Evolutionary conservation across 2,329 filamentous ascomycete species (phyloP).

Genomic region (Colletotrichum gigasporum): DNA sequence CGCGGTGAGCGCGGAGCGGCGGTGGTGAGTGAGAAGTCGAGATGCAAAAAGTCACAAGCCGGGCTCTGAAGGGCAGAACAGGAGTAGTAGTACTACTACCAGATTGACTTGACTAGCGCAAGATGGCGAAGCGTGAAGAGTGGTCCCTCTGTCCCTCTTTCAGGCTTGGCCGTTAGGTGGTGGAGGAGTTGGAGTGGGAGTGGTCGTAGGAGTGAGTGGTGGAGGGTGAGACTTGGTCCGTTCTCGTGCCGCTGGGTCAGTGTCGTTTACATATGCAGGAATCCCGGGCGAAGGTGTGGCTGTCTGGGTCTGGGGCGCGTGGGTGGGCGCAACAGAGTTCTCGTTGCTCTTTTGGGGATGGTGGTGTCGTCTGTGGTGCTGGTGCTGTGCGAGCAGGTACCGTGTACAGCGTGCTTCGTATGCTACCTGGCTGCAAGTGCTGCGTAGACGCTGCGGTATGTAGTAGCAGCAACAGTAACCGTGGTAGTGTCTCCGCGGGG

Average conservation of each 20-base stretch:
- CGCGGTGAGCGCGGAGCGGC: not conserved
- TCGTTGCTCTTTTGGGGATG: not conserved
- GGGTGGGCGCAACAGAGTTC: slow-evolving; percentile 9
- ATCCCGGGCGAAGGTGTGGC: slow-evolving; percentile 14
- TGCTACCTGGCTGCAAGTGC: too few species aligned
- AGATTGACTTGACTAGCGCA: slow-evolving; percentile 31
- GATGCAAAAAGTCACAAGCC: slow-evolving; percentile 22
- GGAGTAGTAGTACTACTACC: not conserved
- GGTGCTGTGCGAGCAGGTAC: not conserved
- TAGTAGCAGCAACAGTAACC: too few species aligned
- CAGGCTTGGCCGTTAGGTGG: slow-evolving; percentile 15
- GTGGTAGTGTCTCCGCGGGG: too few species aligned
- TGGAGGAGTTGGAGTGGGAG: not conserved
- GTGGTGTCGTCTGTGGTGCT: not conserved
- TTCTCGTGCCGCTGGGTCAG: slow-evolving; percentile 25
- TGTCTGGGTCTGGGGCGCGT: slow-evolving; percentile 12
- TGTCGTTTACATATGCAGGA: slow-evolving; percentile 25
- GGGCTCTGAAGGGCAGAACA: not conserved
- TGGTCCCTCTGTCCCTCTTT: slow-evolving; percentile 15
- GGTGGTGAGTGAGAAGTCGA: slow-evolving; percentile 22
- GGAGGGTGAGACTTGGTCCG: slow-evolving; percentile 17
- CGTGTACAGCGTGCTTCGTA: not conserved
- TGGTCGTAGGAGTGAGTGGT: not conserved
- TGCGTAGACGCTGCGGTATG: too few species aligned
- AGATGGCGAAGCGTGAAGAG: slow-evolving; percentile 23